These are phyloP conservation scores for Ceratobasidium papillatum DNA, from an alignment of 1,284 basidiomycete species.

Conservation along the genomic window DNA sequence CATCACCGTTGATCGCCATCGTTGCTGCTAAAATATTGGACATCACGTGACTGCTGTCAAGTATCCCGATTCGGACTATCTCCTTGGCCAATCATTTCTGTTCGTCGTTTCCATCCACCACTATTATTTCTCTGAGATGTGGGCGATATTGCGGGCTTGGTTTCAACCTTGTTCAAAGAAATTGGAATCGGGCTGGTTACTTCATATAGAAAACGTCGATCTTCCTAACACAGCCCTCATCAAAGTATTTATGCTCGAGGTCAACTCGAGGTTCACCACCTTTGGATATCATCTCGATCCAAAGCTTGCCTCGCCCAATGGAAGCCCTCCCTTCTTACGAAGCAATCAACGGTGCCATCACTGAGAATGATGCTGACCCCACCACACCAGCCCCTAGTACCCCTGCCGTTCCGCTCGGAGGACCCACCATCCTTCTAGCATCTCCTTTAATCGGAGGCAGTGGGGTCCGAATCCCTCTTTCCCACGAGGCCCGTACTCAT, in stretches of 20 bases:
- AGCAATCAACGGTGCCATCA: not conserved
- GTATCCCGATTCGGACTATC: too few relatives aligned
- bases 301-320: not conserved
- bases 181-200: too few relatives aligned
- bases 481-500: not conserved
- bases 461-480: constrained; percentile 18
- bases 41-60: not conserved
- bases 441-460: constrained; percentile 5
- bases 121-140: too few relatives aligned
- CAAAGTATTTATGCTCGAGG: too few relatives aligned
- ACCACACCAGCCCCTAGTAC: not conserved
- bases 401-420: not conserved
- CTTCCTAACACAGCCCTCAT: too few relatives aligned
- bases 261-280: not conserved
- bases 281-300: too few relatives aligned
- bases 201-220: too few relatives aligned
- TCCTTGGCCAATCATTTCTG: too few relatives aligned
- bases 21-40: constrained; percentile 29
- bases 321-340: constrained; percentile 8
- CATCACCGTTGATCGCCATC: constrained; percentile 11
- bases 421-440: not conserved
- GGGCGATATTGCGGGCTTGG: too few relatives aligned
- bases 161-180: too few relatives aligned
- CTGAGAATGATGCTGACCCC: not conserved
- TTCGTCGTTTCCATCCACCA: too few relatives aligned